Percentiles rank a stretch among this genome's conserved stretches.
These are phyloP conservation scores for Ophiostoma pallidulum DNA, from an alignment of 2,329 filamentous ascomycete genomes.

Conservation along the genomic window DNA sequence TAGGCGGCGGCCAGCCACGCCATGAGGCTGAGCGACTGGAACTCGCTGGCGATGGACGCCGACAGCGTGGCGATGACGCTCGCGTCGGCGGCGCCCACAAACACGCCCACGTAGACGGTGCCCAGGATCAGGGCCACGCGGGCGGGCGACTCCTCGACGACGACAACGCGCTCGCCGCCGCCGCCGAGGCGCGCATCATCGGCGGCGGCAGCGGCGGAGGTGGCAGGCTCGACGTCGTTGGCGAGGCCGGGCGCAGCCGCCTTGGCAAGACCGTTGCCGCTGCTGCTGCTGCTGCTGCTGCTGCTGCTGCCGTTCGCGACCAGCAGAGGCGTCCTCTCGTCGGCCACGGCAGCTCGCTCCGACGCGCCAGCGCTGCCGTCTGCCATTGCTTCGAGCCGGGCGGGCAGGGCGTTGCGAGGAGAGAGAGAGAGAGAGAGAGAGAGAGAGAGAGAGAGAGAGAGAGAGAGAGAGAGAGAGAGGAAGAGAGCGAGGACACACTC, in stretches of 20 bases:
- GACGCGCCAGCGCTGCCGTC: not conserved
- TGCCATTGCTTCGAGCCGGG: not conserved
- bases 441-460: too few relatives aligned
- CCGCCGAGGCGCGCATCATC: too few relatives aligned
- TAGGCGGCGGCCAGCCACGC: conserved; percentile 87
- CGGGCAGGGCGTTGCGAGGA: too few relatives aligned
- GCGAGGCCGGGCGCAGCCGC: too few relatives aligned
- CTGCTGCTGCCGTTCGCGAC: not conserved
- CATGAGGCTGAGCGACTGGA: conserved; percentile 68
- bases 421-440: too few relatives aligned
- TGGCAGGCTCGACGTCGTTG: conserved; percentile 3
- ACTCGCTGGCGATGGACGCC: conserved; percentile 73
- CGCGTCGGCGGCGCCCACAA: conserved; percentile 58
- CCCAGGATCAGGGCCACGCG: conserved; percentile 46
- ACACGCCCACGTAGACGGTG: conserved; percentile 50
- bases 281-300: not conserved
- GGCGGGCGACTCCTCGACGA: conserved; percentile 36
- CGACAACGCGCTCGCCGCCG: conserved; percentile 39
- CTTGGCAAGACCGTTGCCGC: too few relatives aligned
- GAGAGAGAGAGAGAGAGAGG: too few relatives aligned
- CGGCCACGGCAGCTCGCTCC: not conserved
- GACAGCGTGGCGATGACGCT: conserved; percentile 82
- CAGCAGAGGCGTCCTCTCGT: conserved; percentile 9
- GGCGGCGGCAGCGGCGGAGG: too few relatives aligned
- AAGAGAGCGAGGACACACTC: too few relatives aligned